A percentile compares a stretch with the other conserved stretches of the same genome.
phyloP scores from a whole-genome alignment of 2,329 filamentous ascomycete species.

The Diaporthe vaccinii region DNA sequence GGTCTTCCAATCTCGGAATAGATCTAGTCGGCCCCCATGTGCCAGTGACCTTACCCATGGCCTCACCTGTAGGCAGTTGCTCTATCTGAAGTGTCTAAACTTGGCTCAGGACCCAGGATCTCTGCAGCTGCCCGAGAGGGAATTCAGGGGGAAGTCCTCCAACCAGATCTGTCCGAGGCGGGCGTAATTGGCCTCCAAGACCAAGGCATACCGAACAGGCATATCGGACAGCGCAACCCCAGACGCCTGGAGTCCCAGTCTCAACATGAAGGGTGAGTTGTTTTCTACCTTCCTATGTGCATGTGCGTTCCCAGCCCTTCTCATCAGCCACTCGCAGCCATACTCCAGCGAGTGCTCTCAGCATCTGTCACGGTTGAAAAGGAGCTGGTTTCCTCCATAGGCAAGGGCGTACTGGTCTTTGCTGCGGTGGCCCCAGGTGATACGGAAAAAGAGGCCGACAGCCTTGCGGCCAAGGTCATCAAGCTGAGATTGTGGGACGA shows the following conservation, averaged over 20 bases:
- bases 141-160: not conserved
- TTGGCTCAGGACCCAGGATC: not conserved
- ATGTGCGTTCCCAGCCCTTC: not conserved
- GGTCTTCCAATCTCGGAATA: conserved; percentile 6
- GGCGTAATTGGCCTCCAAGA: not conserved
- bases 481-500: conserved; percentile 95
- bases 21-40: conserved; percentile 9
- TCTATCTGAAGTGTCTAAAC: not conserved
- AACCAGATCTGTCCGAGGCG: not conserved
- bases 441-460: conserved; percentile 88
- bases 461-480: conserved; percentile 85
- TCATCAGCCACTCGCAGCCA: conserved; percentile 68
- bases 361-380: conserved; percentile 96
- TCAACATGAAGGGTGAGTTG: conserved; percentile 54
- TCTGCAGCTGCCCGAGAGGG: not conserved
- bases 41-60: conserved; percentile 5
- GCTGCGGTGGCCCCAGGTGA: conserved; percentile 93
- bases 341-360: conserved; percentile 93
- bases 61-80: not conserved
- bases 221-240: not conserved
- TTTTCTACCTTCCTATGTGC: not conserved
- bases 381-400: conserved; percentile 90
- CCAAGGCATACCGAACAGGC: not conserved
- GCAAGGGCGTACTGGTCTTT: conserved; percentile 89
- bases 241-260: not conserved